Base-by-base conservation (phyloP, 768 basidiomycete species). In the Naganishia friedmannii region DNA sequence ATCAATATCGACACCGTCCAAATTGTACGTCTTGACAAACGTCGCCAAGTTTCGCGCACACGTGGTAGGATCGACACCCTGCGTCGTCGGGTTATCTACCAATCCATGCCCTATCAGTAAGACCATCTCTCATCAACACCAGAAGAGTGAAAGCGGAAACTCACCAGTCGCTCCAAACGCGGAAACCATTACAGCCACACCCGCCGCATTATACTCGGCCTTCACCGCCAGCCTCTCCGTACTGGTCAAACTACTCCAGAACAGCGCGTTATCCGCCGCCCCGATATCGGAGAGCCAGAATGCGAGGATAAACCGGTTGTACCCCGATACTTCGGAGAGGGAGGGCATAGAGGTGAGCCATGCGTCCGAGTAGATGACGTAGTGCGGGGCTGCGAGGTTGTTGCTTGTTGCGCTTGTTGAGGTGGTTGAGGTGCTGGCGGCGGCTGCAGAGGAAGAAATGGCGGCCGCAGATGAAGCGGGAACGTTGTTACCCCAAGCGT, bases 1-100 rank as follows among this genome's bases (percentile, higher is more conserved):
- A 77, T 90, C 89, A 42, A 91, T 87, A 76, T 90, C 89, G 29
- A 89, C 85, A 57, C 89, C 89, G 73, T 90, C 89, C 21, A 90
- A 80, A 57, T 82, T 79, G 69, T 84, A 88, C 46, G 86, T 73
- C 69, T 85, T 86, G 10, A 90, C 89, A 83, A 84, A 90, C 15
- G 84, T 84, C 0, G 89, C 88, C 77, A 90, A 84, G 1, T 84
- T 85, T 71, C 87, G 86, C 0, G 89, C 89, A 19, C 86, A 86
- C 8, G 82, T 80, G 8, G 86, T 80, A 23, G 89, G 87, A 77
- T 90, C 87, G n/a, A 85, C 86, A 54, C 85, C 84, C 13, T 74
- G 80, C 12, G 84, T 83, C 9, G 88, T 89, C 3, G 89, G 88
- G 23, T 82, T 80, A 74, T 87, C 85, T 73, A 34, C 5, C 12